phyloP scores from a whole-genome alignment of 257 asterid species.

The Salvia splendens region DNA sequence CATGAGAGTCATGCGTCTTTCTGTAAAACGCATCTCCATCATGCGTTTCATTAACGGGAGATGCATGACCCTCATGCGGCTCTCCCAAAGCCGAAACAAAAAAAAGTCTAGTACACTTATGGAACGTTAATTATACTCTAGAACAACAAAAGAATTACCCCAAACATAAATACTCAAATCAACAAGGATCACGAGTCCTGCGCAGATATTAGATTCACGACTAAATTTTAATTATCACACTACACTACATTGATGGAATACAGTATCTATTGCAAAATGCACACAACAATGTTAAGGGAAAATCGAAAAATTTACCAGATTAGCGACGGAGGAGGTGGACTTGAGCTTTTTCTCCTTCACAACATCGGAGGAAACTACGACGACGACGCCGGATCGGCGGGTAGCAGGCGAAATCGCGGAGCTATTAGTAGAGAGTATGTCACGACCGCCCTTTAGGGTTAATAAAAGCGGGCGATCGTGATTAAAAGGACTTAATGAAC shows the following conservation, averaged over 20 bases:
- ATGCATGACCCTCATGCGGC: no score
- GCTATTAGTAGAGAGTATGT: conserved; percentile 36
- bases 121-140: no score
- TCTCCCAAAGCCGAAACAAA: no score
- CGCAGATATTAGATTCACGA: neutral
- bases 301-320: conserved; percentile 47
- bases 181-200: conserved; percentile 13
- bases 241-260: neutral
- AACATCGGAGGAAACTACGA: conserved; percentile 74
- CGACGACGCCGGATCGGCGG: conserved; percentile 56
- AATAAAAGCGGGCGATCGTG: no score
- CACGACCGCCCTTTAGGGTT: no score
- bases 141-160: no score
- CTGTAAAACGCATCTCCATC: no score
- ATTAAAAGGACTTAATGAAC: no score
- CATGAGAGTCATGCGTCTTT: no score
- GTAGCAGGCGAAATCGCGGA: conserved; percentile 25
- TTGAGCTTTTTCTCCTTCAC: conserved; percentile 73
- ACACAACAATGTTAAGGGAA: neutral
- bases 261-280: neutral
- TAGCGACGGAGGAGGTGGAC: conserved; percentile 44
- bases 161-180: conserved; percentile 4
- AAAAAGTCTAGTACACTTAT: no score
- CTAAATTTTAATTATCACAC: neutral
- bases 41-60: no score